Base-by-base conservation (phyloP, 768 basidiomycete genomes). In the Clitopilus passeckerianus region DNA sequence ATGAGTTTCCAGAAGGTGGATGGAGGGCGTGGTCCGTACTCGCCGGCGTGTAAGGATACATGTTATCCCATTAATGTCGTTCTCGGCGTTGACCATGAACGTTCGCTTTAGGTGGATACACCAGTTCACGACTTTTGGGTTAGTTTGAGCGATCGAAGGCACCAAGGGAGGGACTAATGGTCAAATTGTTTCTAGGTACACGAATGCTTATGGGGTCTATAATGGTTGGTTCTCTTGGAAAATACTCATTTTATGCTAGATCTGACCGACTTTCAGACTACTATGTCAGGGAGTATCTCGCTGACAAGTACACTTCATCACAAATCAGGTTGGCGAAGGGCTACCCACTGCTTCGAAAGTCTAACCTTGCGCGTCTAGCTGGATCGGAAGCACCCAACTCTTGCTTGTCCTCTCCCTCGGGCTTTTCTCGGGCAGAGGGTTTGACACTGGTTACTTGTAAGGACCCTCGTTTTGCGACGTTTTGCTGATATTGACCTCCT, bases 351-450 rank as follows among this genome's bases (percentile, higher is more conserved):
- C 8, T 16, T 27, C 15, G 14, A 23, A n/a, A 15, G n/a, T 23
- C 41, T 34, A 53, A n/a, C 46, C 33, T 6, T 63, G 34, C 6
- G n/a, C 52, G 30, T 18, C 12, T 37, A 71, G 70, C 57, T 71
- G 70, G 70, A 71, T 70, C 54, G 70, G 69, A 23, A 71, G 70
- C 56, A 62, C 65, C 8, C 70, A 71, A 50, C 60, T 70, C 41
- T 57, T 67, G 15, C 63, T 67, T 23, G 59, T 67, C 5, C 60
- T 71, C 35, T 67, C 65, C 6, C 60, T 66, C 27, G 69, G 69
- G 6, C 54, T 71, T 5, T 57, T 70, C 18, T 57, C 67, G 33
- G 70, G 70, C 15, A 57, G 64, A 22, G 65, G 61, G 2, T 71
- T 70, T 52, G 70, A 71, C 44, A 64, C 60, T 20, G 70, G 70